Evolutionary conservation across 768 basidiomycete species (phyloP), one percentile per base, ranked within the genome.

Genomic region (Mycena kentingensis): DNA sequence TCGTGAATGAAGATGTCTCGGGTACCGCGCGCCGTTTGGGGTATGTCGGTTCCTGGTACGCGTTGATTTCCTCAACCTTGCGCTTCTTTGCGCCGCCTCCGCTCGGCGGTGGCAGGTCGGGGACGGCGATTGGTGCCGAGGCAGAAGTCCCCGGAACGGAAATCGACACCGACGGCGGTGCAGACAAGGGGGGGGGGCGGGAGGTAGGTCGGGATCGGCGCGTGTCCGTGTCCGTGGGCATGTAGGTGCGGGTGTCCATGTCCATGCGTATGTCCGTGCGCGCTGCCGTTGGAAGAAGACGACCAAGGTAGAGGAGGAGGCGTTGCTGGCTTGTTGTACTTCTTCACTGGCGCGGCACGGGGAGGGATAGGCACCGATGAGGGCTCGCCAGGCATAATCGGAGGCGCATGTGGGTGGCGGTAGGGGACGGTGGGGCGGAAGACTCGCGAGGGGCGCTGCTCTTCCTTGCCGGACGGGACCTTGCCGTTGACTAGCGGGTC

Each of bases 1-100:
- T 27, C 4, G 18, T n/a, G 16, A 4, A 31, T 26, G 36, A 22
- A 18, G 29, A 18, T 22, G 49, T 29, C 22, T 55, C 12, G 16
- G 59, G 49, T 39, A 21, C 31, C 10, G 53, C 35, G 6, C 55
- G 52, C 45, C 59, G 46, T 46, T 56, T 56, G 10, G 55, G 55
- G 49, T 54, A 60, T 29, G 57, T 54, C 3, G 54, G 55, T 10
- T 57, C 59, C 19, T 54, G 51, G 49, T 57, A 60, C 34, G 52
- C 21, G 25, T 51, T 43, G 4, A 60, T 22, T 35, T 60, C 59
- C 10, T 60, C 59, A 49, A 61, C 19, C 47, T 61, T 61, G 53
- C 55, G 60, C 38, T 61, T 61, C 42, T 58, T 61, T n/a, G n/a
- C n/a, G 39, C 47, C 43, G 21, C 39, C 32, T 2, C 24, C 38